Evolutionary conservation across 2,329 filamentous ascomycete species (phyloP), one percentile per base, ranked within the genome.

Genomic region (Trichoderma hamatum): DNA sequence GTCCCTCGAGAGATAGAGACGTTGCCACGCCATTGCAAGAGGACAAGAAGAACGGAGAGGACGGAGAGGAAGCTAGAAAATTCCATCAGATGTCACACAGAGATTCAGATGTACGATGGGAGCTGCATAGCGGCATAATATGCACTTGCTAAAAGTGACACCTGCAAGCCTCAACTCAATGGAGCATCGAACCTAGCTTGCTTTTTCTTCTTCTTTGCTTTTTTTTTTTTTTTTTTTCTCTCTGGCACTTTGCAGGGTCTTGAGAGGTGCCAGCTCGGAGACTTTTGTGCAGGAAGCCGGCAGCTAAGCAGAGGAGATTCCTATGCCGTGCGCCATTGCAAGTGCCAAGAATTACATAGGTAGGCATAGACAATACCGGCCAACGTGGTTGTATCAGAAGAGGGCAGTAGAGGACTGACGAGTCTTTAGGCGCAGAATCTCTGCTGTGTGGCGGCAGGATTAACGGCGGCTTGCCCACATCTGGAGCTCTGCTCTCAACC

Each of bases 1-100:
- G 61, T 30, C 49, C 61, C 61, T 64, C 55, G 49, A 64, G 61
- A 64, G 49, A 51, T 30, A 49, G 32, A 56, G 14, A 66, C 52
- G 24, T 26, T 34, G 51, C 26, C 52, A 58, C 21, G 52, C 28
- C 46, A 52, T 49, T n/a, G n/a, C 26, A 16, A 32, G 9, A 46
- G 11, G 13, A 24, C n/a, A 39, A 21, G 26, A 24, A 13, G 26
- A 14, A 55, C 4, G 24, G 6, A 2, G 26, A 19, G 9, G 26
- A 19, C 19, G 26, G 16, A 26, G 21, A 7, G n/a, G 19, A 49
- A 21, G n/a, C n/a, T 19, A 19, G 16, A 19, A 26, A 28, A 52
- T 19, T 34, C 28, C 9, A 28, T n/a, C 2, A 39, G 19, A 51
- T 24, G 43, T 36, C n/a, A 43, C 34, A 39, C 62, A 46, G 34